Conservation (phyloP, 2,329 filamentous ascomycete species). For the Xylariaceae sp. region DNA sequence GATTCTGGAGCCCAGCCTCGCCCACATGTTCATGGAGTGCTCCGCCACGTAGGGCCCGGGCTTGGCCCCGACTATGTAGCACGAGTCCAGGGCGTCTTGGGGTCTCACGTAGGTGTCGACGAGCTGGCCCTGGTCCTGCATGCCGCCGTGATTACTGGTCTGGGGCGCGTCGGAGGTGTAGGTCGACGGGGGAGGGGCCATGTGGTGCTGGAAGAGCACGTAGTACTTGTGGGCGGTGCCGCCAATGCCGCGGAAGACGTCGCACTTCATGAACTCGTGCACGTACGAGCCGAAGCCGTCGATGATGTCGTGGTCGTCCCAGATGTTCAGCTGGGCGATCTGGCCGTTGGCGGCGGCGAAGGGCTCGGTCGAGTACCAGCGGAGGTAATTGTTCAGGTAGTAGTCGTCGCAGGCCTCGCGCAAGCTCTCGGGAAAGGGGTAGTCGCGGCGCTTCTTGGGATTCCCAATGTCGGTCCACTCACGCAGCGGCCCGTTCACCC, state of each 20-base stretch:
- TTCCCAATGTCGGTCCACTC: slow-evolving; percentile 80
- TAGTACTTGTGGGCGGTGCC: slow-evolving; percentile 97
- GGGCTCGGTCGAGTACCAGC: slow-evolving; percentile 73
- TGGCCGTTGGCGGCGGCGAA: slow-evolving; percentile 83
- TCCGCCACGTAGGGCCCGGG: slow-evolving; percentile 87
- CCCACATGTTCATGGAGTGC: slow-evolving; percentile 78
- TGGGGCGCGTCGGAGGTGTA: slow-evolving; percentile 64
- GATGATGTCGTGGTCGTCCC: slow-evolving; percentile 95
- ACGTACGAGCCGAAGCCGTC: slow-evolving; percentile 92
- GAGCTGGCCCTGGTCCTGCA: slow-evolving; percentile 63
- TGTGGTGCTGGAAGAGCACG: slow-evolving; percentile 92
- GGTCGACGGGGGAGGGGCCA: slow-evolving; percentile 76
- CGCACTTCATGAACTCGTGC: slow-evolving; percentile 85
- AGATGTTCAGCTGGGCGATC: slow-evolving; percentile 94
- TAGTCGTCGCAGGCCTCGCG: slow-evolving; percentile 81
- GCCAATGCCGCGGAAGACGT: slow-evolving; percentile 87
- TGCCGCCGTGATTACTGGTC: slow-evolving; percentile 52
- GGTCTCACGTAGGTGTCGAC: slow-evolving; percentile 64
- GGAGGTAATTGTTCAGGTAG: slow-evolving; percentile 83
- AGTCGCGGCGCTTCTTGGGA: slow-evolving; percentile 70
- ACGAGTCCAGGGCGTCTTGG: slow-evolving; percentile 45
- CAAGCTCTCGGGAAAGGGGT: slow-evolving; percentile 69
- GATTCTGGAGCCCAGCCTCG: slow-evolving; percentile 73
- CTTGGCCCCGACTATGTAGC: slow-evolving; percentile 70
- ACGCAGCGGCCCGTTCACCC: slow-evolving; percentile 74